Conservation (phyloP, 352 stramenopile species). For the Phytopythium cucurbitacearum region DNA sequence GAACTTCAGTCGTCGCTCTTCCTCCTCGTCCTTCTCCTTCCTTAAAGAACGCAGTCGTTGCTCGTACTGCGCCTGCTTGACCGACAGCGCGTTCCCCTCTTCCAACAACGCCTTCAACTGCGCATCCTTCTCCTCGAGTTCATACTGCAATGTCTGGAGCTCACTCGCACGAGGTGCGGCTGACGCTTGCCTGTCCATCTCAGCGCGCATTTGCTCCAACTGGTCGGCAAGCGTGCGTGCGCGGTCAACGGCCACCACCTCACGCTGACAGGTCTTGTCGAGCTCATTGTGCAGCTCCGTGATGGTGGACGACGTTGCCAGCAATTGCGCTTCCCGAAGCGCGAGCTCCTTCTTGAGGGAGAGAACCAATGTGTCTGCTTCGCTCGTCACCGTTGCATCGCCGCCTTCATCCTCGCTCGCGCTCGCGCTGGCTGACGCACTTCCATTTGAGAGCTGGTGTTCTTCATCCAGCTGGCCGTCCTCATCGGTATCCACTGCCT, state of each 20-base stretch:
- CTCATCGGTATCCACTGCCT: too few species aligned
- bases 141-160: conserved; percentile 52
- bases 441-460: too few species aligned
- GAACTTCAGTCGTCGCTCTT: conserved; percentile 47
- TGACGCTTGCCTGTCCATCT: conserved; percentile 41
- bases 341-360: conserved; percentile 34
- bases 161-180: conserved; percentile 13
- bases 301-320: conserved; percentile 59
- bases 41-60: conserved; percentile 59
- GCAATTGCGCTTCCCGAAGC: conserved; percentile 57
- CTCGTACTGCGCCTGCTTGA: conserved; percentile 77
- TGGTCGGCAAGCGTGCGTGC: conserved; percentile 60
- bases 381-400: background rate
- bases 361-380: conserved; percentile 9
- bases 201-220: conserved; percentile 50
- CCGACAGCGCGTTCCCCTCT: conserved; percentile 68
- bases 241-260: conserved; percentile 57
- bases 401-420: background rate
- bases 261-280: conserved; percentile 63
- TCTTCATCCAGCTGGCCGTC: background rate
- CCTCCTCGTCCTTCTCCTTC: conserved; percentile 78
- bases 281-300: conserved; percentile 73
- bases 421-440: too few species aligned
- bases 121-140: conserved; percentile 67
- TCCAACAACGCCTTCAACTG: conserved; percentile 65